Evolutionary conservation across 768 basidiomycete genomes (phyloP), one percentile per base, ranked within the genome.

Genomic region (Boletus rubroflammeus): DNA sequence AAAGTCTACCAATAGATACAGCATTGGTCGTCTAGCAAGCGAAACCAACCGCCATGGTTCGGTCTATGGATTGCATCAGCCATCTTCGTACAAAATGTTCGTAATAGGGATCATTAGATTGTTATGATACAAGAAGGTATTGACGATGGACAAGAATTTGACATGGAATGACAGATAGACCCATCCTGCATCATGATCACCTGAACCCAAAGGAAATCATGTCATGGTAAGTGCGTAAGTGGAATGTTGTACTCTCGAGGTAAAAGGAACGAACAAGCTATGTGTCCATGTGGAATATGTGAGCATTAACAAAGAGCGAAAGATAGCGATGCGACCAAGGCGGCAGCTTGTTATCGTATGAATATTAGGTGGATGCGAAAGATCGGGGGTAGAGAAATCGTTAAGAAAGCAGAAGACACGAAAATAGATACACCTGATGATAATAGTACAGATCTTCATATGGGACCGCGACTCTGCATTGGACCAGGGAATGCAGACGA

Each of bases 401-500:
- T 57, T 54, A 17, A 38, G 51, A 59, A 55, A 61, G 55, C 47
- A 61, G 14, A 50, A 47, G 47, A 48, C 55, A 40, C 50, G 54
- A 54, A 50, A 38, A 62, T 62, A 66, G 57, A 67, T 66, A 65
- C 56, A 62, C 59, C n/a, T 10, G 40, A 36, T 54, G 55, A 51
- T 46, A 13, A 32, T 39, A 26, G 42, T 58, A 56, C 48, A 56
- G 36, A 51, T 58, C 47, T 50, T 66, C 55, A 69, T 52, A 52
- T 47, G 19, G 44, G 47, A 50, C 60, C 64, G 11, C 66, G 67
- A 25, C 40, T 59, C 51, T 67, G 70, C 47, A 49, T 47, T 13
- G 90, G 62, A 17, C 52, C 65, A 36, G 64, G 90, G 71, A 92
- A 91, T 39, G 88, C 90, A 23, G 88, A 88, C 15, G 88, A 90